These are phyloP conservation scores for Puya raimondii DNA, from an alignment of 176 grass and related monocot species.

Conservation along the genomic window DNA sequence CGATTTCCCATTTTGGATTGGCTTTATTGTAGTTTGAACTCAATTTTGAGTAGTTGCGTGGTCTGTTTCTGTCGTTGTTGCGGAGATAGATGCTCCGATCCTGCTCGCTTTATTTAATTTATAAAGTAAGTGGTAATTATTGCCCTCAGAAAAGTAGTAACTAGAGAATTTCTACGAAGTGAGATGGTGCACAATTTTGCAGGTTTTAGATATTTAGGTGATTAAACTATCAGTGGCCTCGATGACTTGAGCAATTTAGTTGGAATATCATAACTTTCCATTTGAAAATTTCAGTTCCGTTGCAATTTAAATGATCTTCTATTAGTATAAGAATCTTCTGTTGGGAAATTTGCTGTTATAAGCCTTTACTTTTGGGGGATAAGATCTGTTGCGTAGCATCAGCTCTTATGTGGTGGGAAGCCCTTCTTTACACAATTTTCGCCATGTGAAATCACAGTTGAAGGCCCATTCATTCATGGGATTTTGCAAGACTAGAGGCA, in stretches of 20 bases:
- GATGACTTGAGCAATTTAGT: no score
- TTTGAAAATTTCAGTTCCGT: no score
- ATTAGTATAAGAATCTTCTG: no score
- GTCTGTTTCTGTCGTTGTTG: neutral
- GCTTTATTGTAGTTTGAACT: neutral
- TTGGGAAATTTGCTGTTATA: no score
- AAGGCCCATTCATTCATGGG: neutral
- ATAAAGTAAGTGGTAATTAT: neutral
- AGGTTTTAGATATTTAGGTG: neutral
- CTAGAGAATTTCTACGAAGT: neutral
- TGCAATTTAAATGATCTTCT: no score
- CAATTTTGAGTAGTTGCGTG: neutral
- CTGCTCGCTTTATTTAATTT: neutral
- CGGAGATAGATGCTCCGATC: neutral
- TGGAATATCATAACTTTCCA: no score
- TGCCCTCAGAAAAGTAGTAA: neutral
- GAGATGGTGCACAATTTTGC: neutral
- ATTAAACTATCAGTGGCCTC: no score
- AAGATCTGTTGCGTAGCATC: no score
- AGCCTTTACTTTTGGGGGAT: no score
- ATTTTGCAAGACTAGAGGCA: neutral
- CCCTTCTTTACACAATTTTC: no score
- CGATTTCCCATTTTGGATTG: neutral
- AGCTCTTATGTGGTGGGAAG: no score
- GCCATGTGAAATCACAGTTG: no score